Base-by-base conservation (phyloP, 2,329 filamentous ascomycete genomes). In the Aspergillus unguis region DNA sequence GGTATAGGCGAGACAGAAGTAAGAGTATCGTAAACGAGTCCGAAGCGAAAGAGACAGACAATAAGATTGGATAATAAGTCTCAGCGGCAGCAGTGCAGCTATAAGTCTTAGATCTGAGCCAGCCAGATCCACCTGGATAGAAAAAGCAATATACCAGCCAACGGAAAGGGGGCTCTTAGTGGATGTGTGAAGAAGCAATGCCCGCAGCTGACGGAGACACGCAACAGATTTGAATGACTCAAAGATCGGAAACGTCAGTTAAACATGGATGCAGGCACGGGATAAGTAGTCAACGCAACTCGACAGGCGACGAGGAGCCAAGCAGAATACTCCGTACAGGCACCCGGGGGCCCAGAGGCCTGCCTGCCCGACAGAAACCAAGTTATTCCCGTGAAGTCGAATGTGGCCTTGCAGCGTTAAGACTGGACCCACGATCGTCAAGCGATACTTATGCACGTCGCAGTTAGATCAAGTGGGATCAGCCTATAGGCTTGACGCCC, bases 391-490 rank as follows among this genome's bases (percentile, higher is more conserved):
- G 52, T 45, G 49, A 53, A 46, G 51, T 59, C 48, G 48, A 54
- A 59, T 17, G 17, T 17, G 17, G 17, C 17, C 52, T 55, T n/a
- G 6, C 11, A 46, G 36, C 43, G 51, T 46, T 53, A 55, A 46
- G 49, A 42, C 41, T 48, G 35, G 55, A 52, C 56, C 57, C 53
- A 57, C 55, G 65, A 67, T 65, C 62, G 59, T 61, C 64, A 62
- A 61, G 60, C 60, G 60, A 48, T 61, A 62, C 66, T 66, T 64
- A 68, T 68, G 66, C 66, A 67, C 52, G 61, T 57, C 55, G 61
- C 65, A 55, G 62, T 62, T 59, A 60, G 58, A 56, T 53, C 51
- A 52, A 57, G 55, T 54, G 58, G 46, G 40, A 44, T 57, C 53
- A 62, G 58, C 58, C 58, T 61, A 62, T 61, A 56, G 58, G 57